Evolutionary conservation across 352 stramenopile species (phyloP), one percentile per base, ranked within the genome.

Genomic region (Thalassiosira gravida): DNA sequence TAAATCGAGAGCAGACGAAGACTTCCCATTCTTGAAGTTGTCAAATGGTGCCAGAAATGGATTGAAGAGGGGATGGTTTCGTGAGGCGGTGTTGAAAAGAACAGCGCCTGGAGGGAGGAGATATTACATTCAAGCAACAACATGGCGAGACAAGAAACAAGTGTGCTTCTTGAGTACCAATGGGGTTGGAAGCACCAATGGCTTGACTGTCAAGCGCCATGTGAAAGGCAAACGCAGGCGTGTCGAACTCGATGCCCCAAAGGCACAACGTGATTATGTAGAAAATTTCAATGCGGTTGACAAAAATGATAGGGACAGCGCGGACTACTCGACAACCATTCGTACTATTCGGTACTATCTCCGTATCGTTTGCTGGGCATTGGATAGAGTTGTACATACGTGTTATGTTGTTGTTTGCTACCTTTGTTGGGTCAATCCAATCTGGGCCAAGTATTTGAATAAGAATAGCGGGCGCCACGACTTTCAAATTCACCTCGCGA

Each of bases 1-100:
- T 55, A 74, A 65, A 53, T 0, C 44, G 25, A 18, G 63, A 22
- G 16, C 0, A 6, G 46, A 66, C 25, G 9, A 25, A n/a, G 18
- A 44, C 25, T 52, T 74, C 20, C 59, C 44, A 37, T 72, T 63
- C 29, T 7, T 68, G 0, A 81, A 75, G 24, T 37, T 73, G 16
- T 73, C 70, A 16, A 50, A 52, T 20, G n/a, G 11, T 52, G 25
- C 39, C 18, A 16, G 22, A 9, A 22, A 64, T 8, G 9, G 0
- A 3, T 3, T 68, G 2, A 0, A 32, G 8, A 8, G 55, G 42
- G 61, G 70, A 16, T 79, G 70, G 70, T 73, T 42, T 39, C 1
- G 70, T 20, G 70, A 79, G 22, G 62, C 61, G 18, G 42, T 47
- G 1, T 37, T 73, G 8, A 30, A 64, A 24, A 14, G 58, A 7